Conservation (phyloP, 768 basidiomycete species). For the Asterophora parasitica region DNA sequence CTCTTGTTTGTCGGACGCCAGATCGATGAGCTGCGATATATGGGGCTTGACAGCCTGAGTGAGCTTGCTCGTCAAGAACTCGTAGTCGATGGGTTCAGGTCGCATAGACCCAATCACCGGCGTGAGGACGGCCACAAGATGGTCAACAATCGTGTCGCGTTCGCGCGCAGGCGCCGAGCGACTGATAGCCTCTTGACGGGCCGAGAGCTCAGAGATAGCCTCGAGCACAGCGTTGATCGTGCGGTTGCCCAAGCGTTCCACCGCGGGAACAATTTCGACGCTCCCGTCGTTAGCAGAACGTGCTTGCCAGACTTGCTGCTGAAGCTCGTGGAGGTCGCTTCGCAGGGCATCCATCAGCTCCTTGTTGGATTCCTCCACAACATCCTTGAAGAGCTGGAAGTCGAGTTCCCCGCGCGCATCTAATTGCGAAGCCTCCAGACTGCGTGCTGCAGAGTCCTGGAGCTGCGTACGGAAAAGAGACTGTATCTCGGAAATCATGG, state of each 20-base stretch:
- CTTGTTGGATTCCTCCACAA: constrained; percentile 63
- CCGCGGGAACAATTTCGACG: constrained; percentile 34
- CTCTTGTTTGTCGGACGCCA: constrained; percentile 85
- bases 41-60: constrained; percentile 86
- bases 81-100: constrained; percentile 72
- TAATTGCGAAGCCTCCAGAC: constrained; percentile 56
- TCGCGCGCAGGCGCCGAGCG: constrained; percentile 44
- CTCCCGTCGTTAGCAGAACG: constrained; percentile 18
- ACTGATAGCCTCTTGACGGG: constrained; percentile 51
- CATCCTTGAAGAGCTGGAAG: constrained; percentile 67
- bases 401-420: constrained; percentile 77
- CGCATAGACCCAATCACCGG: constrained; percentile 61
- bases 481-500: constrained; percentile 62
- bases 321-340: constrained; percentile 51
- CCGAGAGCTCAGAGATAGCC: constrained; percentile 52
- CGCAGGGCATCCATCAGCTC: constrained; percentile 55
- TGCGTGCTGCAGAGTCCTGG: constrained; percentile 53
- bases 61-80: constrained; percentile 66
- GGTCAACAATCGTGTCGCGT: constrained; percentile 56
- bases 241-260: constrained; percentile 56
- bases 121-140: constrained; percentile 49
- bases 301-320: constrained; percentile 36
- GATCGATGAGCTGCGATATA: constrained; percentile 83
- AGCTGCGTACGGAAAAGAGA: constrained; percentile 64
- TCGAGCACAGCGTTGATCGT: constrained; percentile 58